A percentile compares a stretch with the other conserved stretches of the same genome.
Conservation (phyloP, 306 rosid species). For the Neltuma alba region DNA sequence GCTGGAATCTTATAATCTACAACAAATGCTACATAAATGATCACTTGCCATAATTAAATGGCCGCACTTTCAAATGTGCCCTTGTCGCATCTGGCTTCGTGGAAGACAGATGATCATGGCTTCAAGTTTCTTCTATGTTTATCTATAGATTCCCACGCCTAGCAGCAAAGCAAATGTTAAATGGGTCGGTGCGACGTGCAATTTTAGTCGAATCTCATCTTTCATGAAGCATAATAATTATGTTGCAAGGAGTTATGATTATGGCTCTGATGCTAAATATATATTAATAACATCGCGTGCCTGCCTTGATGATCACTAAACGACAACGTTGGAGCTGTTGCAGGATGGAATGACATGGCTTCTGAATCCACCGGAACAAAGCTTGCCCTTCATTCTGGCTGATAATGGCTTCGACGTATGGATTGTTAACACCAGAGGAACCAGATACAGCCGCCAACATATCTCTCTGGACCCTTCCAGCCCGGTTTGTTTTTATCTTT, state of each 20-base stretch:
- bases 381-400: slow-evolving; percentile 73
- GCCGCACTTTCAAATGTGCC: not conserved
- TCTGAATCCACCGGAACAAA: slow-evolving; percentile 56
- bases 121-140: too few species aligned
- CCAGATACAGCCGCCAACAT: slow-evolving; percentile 72
- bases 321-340: slow-evolving; percentile 11
- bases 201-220: not conserved
- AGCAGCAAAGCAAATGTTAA: not conserved
- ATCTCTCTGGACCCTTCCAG: slow-evolving; percentile 39
- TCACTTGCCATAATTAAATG: not conserved
- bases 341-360: slow-evolving; percentile 84
- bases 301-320: not conserved
- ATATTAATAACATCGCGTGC: not conserved
- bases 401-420: slow-evolving; percentile 81
- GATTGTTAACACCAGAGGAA: slow-evolving; percentile 77
- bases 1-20: not conserved
- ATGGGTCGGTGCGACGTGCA: not conserved
- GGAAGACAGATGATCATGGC: not conserved
- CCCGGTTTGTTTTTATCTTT: slow-evolving; percentile 34
- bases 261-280: not conserved
- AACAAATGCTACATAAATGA: not conserved
- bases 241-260: not conserved
- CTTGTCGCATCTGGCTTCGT: too few species aligned
- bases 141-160: not conserved
- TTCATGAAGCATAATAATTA: not conserved